Conservation (phyloP, 106 monocot species). For the Amphibolis antarctica region DNA sequence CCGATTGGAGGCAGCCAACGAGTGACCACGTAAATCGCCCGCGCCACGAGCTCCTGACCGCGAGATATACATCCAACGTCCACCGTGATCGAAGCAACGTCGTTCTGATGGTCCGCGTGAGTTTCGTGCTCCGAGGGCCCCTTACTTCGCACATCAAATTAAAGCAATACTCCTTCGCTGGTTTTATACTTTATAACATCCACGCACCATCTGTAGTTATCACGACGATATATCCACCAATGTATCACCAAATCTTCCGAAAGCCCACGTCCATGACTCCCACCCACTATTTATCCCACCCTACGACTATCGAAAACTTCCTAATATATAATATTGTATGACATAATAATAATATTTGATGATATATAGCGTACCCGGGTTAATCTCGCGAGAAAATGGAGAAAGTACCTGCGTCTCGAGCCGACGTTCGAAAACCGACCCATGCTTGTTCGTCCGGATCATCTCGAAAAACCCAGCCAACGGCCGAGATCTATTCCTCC, state of each 20-base stretch:
- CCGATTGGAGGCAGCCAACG: too few relatives aligned
- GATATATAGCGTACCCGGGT: neutral
- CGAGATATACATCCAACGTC: too few relatives aligned
- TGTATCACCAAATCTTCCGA: too few relatives aligned
- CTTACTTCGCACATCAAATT: neutral
- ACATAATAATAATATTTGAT: neutral
- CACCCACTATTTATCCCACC: neutral
- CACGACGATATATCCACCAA: neutral
- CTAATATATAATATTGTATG: neutral
- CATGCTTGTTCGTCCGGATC: constrained; percentile 47
- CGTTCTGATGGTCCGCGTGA: too few relatives aligned
- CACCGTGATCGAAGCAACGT: too few relatives aligned
- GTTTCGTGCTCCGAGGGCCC: too few relatives aligned
- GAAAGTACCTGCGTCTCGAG: constrained; percentile 69
- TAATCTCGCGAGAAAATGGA: neutral
- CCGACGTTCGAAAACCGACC: constrained; percentile 65
- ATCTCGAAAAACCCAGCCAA: constrained; percentile 46
- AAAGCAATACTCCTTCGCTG: neutral
- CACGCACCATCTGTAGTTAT: neutral
- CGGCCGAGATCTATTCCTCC: constrained; percentile 52
- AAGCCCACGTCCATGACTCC: too few relatives aligned
- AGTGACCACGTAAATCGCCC: too few relatives aligned
- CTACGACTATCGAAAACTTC: neutral
- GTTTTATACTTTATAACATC: neutral
- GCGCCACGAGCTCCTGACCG: too few relatives aligned